Evolutionary conservation across 805 yeast species (phyloP).

Genomic region (Candida andamanensis): DNA sequence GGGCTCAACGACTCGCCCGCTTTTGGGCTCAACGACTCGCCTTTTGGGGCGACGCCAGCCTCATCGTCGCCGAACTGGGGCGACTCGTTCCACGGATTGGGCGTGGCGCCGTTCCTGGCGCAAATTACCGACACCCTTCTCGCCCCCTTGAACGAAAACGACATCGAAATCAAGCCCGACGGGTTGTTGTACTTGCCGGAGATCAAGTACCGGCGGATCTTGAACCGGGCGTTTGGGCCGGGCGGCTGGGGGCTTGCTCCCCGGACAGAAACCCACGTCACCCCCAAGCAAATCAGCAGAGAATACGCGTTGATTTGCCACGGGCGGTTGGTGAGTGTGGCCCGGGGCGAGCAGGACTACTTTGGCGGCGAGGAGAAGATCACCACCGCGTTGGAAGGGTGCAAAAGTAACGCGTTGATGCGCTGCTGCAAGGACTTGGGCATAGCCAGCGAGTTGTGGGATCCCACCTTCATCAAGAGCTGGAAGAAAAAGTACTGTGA

Average conservation of each 20-base stretch:
- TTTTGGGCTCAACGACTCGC: constrained; percentile 8
- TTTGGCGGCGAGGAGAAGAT: constrained; percentile 76
- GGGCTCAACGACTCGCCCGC: too few relatives aligned
- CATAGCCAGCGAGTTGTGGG: constrained; percentile 96
- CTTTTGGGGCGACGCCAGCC: constrained; percentile 3
- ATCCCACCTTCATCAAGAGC: constrained; percentile 76
- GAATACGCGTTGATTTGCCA: constrained; percentile 86
- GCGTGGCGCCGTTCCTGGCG: constrained; percentile 66
- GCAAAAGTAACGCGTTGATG: constrained; percentile 95
- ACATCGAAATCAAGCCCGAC: constrained; percentile 93
- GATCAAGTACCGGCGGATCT: constrained; percentile 85
- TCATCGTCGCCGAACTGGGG: constrained; percentile 58
- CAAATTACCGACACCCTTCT: constrained; percentile 56
- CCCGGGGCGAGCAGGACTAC: constrained; percentile 94
- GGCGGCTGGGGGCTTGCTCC: constrained; percentile 99
- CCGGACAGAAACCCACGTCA: constrained; percentile 74
- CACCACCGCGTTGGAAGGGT: constrained; percentile 96
- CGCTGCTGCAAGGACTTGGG: constrained; percentile 97
- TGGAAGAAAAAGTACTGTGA: constrained; percentile 54
- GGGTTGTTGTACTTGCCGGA: constrained; percentile 91
- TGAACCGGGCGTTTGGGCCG: constrained; percentile 92
- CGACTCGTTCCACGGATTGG: constrained; percentile 81
- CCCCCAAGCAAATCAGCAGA: constrained; percentile 71
- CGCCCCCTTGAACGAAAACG: constrained; percentile 59
- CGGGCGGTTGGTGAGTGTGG: constrained; percentile 84